Conservation (phyloP, 2,329 filamentous ascomycete species). For the Aspergillus sp. region DNA sequence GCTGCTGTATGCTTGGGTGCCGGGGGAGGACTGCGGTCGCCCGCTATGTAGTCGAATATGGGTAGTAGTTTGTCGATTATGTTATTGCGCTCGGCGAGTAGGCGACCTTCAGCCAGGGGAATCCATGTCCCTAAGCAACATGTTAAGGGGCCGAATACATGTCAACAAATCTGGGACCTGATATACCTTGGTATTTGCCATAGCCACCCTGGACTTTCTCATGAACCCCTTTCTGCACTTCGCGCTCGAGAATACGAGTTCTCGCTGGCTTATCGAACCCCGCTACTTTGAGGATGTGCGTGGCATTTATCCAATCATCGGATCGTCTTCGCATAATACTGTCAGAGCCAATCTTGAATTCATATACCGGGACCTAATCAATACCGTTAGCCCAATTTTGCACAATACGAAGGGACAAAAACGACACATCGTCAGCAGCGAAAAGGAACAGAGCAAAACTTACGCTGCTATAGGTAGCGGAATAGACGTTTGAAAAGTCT, state of each 20-base stretch:
- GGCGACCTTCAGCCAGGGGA: conserved; percentile 75
- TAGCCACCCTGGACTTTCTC: conserved; percentile 99
- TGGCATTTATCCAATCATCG: conserved; percentile 99
- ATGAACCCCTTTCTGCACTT: conserved; percentile 93
- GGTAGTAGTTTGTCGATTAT: conserved; percentile 77
- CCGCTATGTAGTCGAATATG: conserved; percentile 87
- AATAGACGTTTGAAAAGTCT: conserved; percentile 54
- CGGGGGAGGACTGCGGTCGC: conserved; percentile 84
- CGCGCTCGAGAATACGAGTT: conserved; percentile 90
- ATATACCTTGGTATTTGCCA: conserved; percentile 90
- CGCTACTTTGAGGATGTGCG: conserved; percentile 94
- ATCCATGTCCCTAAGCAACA: conserved; percentile 82
- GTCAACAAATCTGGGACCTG: not conserved
- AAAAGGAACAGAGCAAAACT: conserved; percentile 21
- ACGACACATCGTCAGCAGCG: not conserved
- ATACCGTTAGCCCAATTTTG: conserved; percentile 6
- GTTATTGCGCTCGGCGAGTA: conserved; percentile 82
- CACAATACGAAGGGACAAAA: not conserved
- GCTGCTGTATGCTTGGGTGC: conserved; percentile 81
- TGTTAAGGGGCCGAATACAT: not conserved
- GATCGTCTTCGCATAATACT: conserved; percentile 94
- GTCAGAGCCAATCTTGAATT: conserved; percentile 81
- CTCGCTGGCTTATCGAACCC: conserved; percentile 96
- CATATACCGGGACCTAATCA: conserved; percentile 84
- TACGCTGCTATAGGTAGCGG: conserved; percentile 66